Evolutionary conservation across 2,329 filamentous ascomycete genomes (phyloP).

Genomic region (Colletotrichum ledebouriae): DNA sequence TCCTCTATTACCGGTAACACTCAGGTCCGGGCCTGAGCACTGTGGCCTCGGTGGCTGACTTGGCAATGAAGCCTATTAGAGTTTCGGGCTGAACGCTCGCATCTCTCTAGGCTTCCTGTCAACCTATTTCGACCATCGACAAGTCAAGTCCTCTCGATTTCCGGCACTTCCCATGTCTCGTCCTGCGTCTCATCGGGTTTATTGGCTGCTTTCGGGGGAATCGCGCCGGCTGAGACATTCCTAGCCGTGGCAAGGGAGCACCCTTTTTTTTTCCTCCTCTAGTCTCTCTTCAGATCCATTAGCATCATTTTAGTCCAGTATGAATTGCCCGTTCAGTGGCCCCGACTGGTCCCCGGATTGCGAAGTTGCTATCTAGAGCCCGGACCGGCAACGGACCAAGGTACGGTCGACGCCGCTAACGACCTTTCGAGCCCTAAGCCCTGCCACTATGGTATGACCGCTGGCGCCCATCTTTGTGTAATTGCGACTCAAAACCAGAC

Average conservation of each 20-base stretch:
- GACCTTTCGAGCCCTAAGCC: conserved; percentile 5
- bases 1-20: conserved; percentile 9
- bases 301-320: background rate
- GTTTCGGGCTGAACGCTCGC: conserved; percentile 11
- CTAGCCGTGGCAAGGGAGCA: conserved; percentile 2
- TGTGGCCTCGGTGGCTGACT: background rate
- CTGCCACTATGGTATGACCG: background rate
- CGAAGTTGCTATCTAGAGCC: background rate
- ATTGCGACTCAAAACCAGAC: background rate
- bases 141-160: background rate
- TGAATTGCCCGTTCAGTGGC: conserved; percentile 2
- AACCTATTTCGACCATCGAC: background rate
- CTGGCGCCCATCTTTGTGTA: conserved; percentile 2
- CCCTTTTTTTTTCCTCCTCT: background rate
- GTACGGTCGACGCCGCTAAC: conserved; percentile 20
- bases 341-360: conserved; percentile 4
- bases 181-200: background rate
- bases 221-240: too few species aligned
- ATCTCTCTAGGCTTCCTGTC: background rate
- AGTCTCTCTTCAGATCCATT: too few species aligned
- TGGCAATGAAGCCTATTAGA: background rate
- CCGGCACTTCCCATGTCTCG: background rate
- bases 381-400: conserved; percentile 4
- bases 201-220: conserved; percentile 12
- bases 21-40: background rate